Evolutionary conservation across 139 green algal genomes (phyloP).

Genomic region (Gonium pectorale): DNA sequence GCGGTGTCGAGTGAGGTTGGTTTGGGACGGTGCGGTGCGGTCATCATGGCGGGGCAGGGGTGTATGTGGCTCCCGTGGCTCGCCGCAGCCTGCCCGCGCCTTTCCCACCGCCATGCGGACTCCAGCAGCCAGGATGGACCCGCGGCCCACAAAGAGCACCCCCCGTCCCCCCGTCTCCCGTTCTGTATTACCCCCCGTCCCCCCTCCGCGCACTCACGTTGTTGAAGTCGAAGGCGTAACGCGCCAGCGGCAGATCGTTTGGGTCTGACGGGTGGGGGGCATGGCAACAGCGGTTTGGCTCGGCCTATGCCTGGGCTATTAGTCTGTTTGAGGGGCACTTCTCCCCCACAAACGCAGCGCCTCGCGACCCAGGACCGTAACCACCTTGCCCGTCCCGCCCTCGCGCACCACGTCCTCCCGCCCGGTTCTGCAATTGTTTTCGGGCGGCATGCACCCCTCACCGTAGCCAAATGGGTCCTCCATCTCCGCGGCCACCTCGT

Average conservation of each 20-base stretch:
- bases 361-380: no score
- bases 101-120: not conserved
- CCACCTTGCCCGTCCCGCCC: no score
- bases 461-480: constrained; percentile 63
- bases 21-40: not conserved
- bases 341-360: no score
- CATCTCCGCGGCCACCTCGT: constrained; percentile 63
- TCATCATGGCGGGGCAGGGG: not conserved
- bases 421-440: no score
- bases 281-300: no score
- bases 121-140: not conserved
- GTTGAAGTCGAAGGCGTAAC: constrained; percentile 43
- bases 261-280: no score
- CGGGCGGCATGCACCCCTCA: not conserved
- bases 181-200: no score
- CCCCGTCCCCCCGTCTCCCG: no score
- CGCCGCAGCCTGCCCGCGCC: not conserved
- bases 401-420: not conserved
- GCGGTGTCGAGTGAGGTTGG: no score
- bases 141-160: no score
- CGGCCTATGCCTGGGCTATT: no score
- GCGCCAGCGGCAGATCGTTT: constrained; percentile 72
- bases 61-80: not conserved
- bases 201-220: not conserved
- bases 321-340: no score